Percentiles rank a stretch among this genome's conserved stretches.
These are phyloP conservation scores for Phoenix dactylifera DNA, from an alignment of 176 grass and related monocot species.

Conservation along the genomic window DNA sequence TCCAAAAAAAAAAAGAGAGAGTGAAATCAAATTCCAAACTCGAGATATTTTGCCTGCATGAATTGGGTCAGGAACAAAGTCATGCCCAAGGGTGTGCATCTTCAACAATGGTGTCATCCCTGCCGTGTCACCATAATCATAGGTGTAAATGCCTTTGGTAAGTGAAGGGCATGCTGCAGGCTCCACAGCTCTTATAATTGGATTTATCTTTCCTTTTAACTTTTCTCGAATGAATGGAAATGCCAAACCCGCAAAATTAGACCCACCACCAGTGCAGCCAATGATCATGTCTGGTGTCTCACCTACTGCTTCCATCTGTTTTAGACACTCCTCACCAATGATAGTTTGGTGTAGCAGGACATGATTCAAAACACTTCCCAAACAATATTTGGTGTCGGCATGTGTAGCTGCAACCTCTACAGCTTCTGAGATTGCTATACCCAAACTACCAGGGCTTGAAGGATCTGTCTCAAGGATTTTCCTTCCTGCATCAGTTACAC, in stretches of 20 bases:
- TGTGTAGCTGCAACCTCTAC: conserved; percentile 65
- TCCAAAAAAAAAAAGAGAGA: background rate
- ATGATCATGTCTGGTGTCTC: conserved; percentile 64
- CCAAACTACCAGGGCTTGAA: conserved; percentile 71
- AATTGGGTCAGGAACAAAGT: conserved; percentile 82
- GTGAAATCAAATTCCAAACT: background rate
- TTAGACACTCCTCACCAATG: conserved; percentile 83
- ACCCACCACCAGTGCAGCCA: conserved; percentile 87
- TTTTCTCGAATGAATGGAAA: conserved; percentile 94
- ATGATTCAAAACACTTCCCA: conserved; percentile 93
- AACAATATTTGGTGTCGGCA: conserved; percentile 84
- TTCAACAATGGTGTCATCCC: conserved; percentile 91
- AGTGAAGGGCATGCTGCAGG: conserved; percentile 80
- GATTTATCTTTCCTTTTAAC: conserved; percentile 55
- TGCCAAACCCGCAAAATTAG: conserved; percentile 69
- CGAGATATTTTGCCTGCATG: conserved; percentile 42
- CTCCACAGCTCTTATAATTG: conserved; percentile 69
- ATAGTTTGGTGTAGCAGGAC: conserved; percentile 90
- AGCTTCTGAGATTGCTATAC: conserved; percentile 91
- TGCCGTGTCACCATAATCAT: conserved; percentile 75
- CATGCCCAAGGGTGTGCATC: conserved; percentile 97
- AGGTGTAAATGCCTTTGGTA: conserved; percentile 74
- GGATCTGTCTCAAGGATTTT: conserved; percentile 50
- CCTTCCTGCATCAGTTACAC: conserved; percentile 45
- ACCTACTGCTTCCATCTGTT: conserved; percentile 61